Base-by-base conservation (phyloP, 140 eudicot genomes). In the Stevia rebaudiana region DNA sequence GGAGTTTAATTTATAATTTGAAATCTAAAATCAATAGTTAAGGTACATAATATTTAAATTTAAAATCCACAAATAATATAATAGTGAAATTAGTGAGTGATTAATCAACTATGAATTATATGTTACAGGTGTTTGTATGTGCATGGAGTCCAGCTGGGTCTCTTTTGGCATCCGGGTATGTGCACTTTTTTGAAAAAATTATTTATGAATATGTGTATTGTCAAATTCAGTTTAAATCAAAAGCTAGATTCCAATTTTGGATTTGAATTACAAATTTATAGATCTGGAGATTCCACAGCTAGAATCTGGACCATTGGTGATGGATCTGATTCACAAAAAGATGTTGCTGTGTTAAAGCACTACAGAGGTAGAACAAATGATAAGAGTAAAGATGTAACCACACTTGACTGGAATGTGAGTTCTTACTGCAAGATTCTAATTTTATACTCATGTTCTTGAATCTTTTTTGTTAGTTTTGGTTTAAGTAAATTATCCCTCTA, bases 381-480 rank as follows among this genome's bases (percentile, higher is more conserved):
- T 77, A 86, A 89, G 78, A 83, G 95, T 89, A 88, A 82, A 79
- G 99, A 94, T 54, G 99, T 94, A 54, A 94, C 99, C 25, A 94
- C 99, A 31, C 95, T 94, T 25, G 99, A 94, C 61, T 94, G 99
- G 99, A 94, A 94, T 72, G 99, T 94, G 81, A 85, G 99, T 70
- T 69, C 41, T 56, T 66, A 39, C 30, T 62, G 44, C 48, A 64
- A 61, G 21, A 56, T 60, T 36, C 16, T 56, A 8, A 33, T 31
- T 60, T 28, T 61, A 31, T 18, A 19, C 63, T 23, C 51, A 6
- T 67, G 17, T 50, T 52, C 17, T 67, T 47, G 40, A 36, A n/a
- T 56, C 13, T 28, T 56, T 25, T 46, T 46, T n/a, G 44, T 52
- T 63, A 41, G 1, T 24, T 63, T 42, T 63, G 58, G 58, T n/a